phyloP scores from a whole-genome alignment of 2,329 filamentous ascomycete genomes.

The Leptographium flavum region DNA sequence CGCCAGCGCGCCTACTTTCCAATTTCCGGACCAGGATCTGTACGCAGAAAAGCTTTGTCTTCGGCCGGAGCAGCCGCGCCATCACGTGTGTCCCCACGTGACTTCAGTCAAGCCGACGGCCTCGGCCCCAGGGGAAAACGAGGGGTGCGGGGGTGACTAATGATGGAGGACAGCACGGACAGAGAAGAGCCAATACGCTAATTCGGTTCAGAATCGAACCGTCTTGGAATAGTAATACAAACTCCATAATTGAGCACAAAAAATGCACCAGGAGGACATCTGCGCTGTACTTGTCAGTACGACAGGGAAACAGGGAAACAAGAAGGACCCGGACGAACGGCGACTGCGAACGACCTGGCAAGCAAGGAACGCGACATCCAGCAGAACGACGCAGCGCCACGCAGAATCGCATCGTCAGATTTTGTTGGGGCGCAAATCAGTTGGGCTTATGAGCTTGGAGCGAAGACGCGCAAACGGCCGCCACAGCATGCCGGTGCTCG shows the following conservation, averaged over 20 bases:
- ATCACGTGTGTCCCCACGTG: too few relatives aligned
- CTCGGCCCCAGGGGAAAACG: too few relatives aligned
- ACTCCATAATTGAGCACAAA: neutral
- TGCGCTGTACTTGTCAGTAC: conserved; percentile 15
- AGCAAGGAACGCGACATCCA: too few relatives aligned
- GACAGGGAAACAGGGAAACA: conserved; percentile 3
- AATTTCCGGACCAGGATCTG: too few relatives aligned
- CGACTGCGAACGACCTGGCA: neutral
- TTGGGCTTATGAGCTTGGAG: too few relatives aligned
- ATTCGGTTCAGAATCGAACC: neutral
- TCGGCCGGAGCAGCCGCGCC: too few relatives aligned
- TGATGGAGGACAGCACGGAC: neutral
- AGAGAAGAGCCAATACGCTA: neutral
- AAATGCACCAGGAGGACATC: conserved; percentile 12
- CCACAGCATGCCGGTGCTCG: neutral
- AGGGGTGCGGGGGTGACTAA: neutral
- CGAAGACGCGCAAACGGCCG: too few relatives aligned
- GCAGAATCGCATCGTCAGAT: neutral
- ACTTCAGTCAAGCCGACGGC: too few relatives aligned
- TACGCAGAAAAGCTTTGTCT: too few relatives aligned
- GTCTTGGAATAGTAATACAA: neutral
- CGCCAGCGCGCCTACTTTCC: too few relatives aligned
- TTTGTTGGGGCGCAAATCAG: too few relatives aligned
- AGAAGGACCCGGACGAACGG: conserved; percentile 2
- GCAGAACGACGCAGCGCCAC: neutral